phyloP scores from a whole-genome alignment of 305 asterid genomes.

The Monarda citriodora region DNA sequence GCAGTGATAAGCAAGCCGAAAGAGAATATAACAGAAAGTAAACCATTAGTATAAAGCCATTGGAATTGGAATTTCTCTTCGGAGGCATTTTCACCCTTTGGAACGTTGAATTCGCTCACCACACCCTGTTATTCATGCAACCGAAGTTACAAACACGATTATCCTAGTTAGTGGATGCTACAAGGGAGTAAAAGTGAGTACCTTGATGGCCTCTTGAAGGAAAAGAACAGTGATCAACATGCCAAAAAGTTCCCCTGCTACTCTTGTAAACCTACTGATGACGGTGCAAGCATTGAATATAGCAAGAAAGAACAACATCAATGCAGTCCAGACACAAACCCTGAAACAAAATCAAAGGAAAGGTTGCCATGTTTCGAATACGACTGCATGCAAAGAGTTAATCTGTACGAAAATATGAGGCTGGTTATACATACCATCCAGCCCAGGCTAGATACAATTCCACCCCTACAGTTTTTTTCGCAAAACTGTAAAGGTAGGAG shows the following conservation, averaged over 20 bases:
- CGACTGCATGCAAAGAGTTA: background rate
- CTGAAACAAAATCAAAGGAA: constrained; percentile 30
- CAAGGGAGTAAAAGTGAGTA: constrained; percentile 11
- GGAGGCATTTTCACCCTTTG: constrained; percentile 53
- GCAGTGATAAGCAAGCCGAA: constrained; percentile 71
- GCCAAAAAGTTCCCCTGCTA: constrained; percentile 95
- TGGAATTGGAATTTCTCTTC: constrained; percentile 64
- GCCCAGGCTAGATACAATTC: constrained; percentile 89
- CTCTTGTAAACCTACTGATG: constrained; percentile 84
- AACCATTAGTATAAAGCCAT: constrained; percentile 90
- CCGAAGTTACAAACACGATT: constrained; percentile 9
- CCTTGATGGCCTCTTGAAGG: constrained; percentile 93
- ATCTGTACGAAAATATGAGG: background rate
- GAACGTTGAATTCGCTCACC: constrained; percentile 68
- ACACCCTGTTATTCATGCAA: constrained; percentile 58
- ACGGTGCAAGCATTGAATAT: constrained; percentile 74
- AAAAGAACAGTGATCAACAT: constrained; percentile 90
- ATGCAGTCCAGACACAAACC: constrained; percentile 95
- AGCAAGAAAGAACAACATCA: constrained; percentile 76
- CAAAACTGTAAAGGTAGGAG: constrained; percentile 67
- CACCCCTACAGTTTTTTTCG: constrained; percentile 59
- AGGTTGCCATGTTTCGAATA: background rate
- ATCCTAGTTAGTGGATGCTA: constrained; percentile 2
- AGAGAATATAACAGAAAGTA: constrained; percentile 74
- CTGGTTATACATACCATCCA: constrained; percentile 60